phyloP scores from a whole-genome alignment of 2,329 filamentous ascomycete species.

The Aspergillus quadricinctus region DNA sequence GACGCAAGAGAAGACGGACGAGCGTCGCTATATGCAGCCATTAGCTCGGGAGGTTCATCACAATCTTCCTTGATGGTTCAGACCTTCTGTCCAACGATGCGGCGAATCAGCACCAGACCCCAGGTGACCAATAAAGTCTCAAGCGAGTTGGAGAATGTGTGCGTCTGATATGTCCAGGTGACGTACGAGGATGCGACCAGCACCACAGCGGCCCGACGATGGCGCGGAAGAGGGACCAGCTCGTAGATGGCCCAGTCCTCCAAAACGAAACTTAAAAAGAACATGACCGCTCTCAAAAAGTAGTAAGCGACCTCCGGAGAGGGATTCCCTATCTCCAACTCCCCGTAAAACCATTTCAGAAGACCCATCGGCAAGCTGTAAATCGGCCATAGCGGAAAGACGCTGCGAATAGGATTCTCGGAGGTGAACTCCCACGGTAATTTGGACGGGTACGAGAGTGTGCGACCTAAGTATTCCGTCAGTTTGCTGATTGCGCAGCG shows the following conservation, averaged over 20 bases:
- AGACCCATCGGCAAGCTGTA: constrained; percentile 94
- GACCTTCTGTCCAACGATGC: constrained; percentile 76
- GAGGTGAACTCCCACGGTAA: constrained; percentile 96
- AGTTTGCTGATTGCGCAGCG: neutral
- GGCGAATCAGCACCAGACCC: constrained; percentile 86
- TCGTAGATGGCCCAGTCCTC: constrained; percentile 98
- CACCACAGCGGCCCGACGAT: constrained; percentile 69
- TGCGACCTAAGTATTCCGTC: constrained; percentile 61
- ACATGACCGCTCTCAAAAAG: constrained; percentile 84
- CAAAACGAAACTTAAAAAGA: constrained; percentile 88
- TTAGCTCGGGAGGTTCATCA: constrained; percentile 7
- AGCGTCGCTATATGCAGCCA: constrained; percentile 55
- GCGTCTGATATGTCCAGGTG: constrained; percentile 97
- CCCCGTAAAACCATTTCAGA: constrained; percentile 87
- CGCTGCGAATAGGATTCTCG: constrained; percentile 82
- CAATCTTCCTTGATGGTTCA: constrained; percentile 2
- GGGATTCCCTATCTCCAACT: constrained; percentile 67
- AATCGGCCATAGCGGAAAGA: constrained; percentile 92
- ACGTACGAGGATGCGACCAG: constrained; percentile 95
- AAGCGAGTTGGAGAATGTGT: constrained; percentile 96
- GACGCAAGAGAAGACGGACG: constrained; percentile 69
- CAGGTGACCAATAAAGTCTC: constrained; percentile 91
- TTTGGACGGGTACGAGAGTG: constrained; percentile 86
- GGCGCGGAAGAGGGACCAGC: constrained; percentile 69
- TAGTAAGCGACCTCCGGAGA: constrained; percentile 87